Evolutionary conservation across 176 grass and related monocot genomes (phyloP), one percentile per base, ranked within the genome.

Genomic region (Musa itinerans): DNA sequence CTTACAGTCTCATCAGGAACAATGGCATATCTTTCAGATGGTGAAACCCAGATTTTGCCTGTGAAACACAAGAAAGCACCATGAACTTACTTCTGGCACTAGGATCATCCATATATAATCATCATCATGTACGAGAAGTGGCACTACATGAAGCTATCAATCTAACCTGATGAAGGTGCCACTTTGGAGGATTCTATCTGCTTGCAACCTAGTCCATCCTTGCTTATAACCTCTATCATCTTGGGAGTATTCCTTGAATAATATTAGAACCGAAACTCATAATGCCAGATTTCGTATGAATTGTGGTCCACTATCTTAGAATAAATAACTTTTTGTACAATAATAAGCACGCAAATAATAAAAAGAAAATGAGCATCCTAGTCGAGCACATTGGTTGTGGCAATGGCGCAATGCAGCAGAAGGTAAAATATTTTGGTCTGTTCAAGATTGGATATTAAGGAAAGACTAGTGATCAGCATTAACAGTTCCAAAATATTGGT

Each of bases 11-110:
- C 95, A 53, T 94, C 88, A 70, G 95, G 95, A 54, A 99, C 95
- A 79, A 99, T 84, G 24, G 95, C 95, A 9, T 99, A 99, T 99
- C 95, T 91, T 89, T 99, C 86, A 2, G 95, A 89, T 24, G 90
- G 95, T 0, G 95, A 99, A 56, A 99, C 88, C 95, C 95, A 99
- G 58, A 99, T 54, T 80, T 99, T 94, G 27, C 88, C 95, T 99
- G 85, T 22, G 34, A 76, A 34, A 51, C 15, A 43, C 3, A 34
- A 34, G 3, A 53, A 70, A 59, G 49, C 51, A 21, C 52, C 27
- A 23, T 71, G 9, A 52, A 16, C 24, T 29, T 11, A 2, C 51
- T 50, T 66, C 10, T 52, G 49, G 52, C 69, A 71, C 26, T 27
- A 27, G 26, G 26, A 27, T 27, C 26, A 27, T 27, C 26, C 2